phyloP scores from a whole-genome alignment of 2,329 filamentous ascomycete species.

The Colletotrichum musae region DNA sequence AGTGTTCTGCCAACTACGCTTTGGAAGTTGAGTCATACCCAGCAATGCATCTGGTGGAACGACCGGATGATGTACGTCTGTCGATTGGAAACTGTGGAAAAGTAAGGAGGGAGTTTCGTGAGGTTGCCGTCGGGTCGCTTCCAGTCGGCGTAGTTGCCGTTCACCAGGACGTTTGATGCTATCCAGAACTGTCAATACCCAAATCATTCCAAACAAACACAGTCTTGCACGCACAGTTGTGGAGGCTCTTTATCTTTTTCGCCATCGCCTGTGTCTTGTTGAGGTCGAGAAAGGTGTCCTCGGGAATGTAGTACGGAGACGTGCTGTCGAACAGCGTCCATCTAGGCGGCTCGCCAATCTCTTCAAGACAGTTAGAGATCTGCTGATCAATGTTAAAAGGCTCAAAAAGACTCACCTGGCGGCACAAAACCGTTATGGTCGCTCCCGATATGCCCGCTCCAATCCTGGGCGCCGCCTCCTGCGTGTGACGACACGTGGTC shows the following conservation, averaged over 20 bases:
- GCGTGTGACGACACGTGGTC: constrained; percentile 8
- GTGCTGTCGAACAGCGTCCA: constrained; percentile 27
- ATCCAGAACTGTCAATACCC: no score
- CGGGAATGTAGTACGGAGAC: constrained; percentile 23
- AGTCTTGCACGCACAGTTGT: constrained; percentile 4
- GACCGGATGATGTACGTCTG: constrained; percentile 33
- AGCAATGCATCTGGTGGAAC: constrained; percentile 35
- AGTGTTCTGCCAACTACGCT: neutral
- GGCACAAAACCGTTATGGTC: constrained; percentile 32
- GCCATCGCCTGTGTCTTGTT: constrained; percentile 14
- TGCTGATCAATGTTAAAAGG: neutral
- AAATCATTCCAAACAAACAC: no score
- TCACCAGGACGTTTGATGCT: constrained; percentile 29
- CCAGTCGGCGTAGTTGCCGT: constrained; percentile 29
- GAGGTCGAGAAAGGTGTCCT: constrained; percentile 25
- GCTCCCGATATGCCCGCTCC: constrained; percentile 27
- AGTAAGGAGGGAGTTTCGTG: constrained; percentile 23
- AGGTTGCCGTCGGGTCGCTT: constrained; percentile 25
- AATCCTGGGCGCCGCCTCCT: neutral
- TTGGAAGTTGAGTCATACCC: neutral
- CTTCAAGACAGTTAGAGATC: neutral
- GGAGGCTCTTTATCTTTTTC: constrained; percentile 19
- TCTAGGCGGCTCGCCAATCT: constrained; percentile 20
- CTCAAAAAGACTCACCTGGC: neutral
- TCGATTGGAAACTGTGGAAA: constrained; percentile 27